A percentile compares a stretch with the other conserved stretches of the same genome.
Evolutionary conservation across 129 eudicot species (phyloP).

Genomic region (Heracleum sosnowskyi): DNA sequence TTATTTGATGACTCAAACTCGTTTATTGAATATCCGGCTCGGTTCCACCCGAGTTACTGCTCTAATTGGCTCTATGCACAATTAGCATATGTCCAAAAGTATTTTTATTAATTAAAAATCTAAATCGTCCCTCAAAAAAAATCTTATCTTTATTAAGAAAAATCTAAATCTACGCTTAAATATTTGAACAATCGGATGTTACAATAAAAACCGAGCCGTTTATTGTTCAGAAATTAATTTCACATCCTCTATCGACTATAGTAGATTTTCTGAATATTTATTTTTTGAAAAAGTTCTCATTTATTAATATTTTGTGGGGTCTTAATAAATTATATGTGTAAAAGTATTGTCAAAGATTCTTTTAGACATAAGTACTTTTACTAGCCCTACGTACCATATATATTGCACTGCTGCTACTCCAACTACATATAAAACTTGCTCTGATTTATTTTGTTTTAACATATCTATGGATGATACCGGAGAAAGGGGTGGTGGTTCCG

Average conservation of each 20-base stretch:
- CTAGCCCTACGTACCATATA: not conserved
- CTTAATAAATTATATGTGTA: not conserved
- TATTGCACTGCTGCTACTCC: not conserved
- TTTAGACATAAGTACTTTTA: not conserved
- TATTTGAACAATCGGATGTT: no score
- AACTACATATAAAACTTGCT: not conserved
- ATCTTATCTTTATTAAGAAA: no score
- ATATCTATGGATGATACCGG: not conserved
- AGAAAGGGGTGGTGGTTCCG: not conserved
- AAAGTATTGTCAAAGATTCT: not conserved
- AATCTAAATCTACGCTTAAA: no score
- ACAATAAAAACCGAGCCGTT: no score
- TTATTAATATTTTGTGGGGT: not conserved
- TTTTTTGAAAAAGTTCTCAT: not conserved
- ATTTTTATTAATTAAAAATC: no score
- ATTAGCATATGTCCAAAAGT: no score
- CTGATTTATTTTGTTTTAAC: not conserved
- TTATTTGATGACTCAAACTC: no score
- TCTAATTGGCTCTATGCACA: no score
- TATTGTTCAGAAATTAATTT: no score
- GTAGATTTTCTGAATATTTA: not conserved
- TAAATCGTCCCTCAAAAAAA: no score
- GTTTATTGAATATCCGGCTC: no score
- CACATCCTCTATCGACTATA: not conserved
- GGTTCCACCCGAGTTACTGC: no score